Evolutionary conservation across 441 rosid genomes (phyloP), one percentile per base, ranked within the genome.

Genomic region (Raphanus hybrid): DNA sequence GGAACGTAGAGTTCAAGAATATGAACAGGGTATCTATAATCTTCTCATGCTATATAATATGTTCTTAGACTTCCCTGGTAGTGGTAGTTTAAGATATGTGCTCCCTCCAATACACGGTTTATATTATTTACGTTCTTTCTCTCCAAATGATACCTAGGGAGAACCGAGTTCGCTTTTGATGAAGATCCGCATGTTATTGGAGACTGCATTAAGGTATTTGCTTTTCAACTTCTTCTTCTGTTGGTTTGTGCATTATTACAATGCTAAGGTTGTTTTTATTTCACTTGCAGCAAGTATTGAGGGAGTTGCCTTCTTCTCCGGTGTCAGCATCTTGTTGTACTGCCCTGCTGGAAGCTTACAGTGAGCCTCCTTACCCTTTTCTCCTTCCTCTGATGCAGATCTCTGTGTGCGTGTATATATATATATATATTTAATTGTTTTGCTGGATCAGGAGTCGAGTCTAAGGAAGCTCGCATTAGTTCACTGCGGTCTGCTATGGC

Each of bases 111-210:
- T n/a, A 7, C 8, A 34, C 18, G 3, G 29, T 35, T 75, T 45
- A 43, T n/a, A 14, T 70, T 3, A 29, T 37, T 75, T 16, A 23
- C 23, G 23, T 62, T 78, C 48, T 75, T 62, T 39, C 15, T 3
- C 71, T 68, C 43, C 29, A 62, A 61, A 81, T 69, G 10, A 52
- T 61, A 26, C 35, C 32, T 85, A 96, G 99, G 99, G 76, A 92
- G 86, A 87, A 92, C 80, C 6, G 97, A 92, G 82, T 96, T 96
- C 85, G 83, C 81, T 80, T 52, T 88, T 76, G 90, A 90, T 76
- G 99, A 96, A 87, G 99, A 96, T 85, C 97, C 98, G 75, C 98
- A 96, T 83, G 96, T 96, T 85, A 82, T 96, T 82, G 99, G 96
- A 77, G 99, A 96, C 86, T 93, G 99, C 87, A 91, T 96, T 59